Evolutionary conservation across 2,329 filamentous ascomycete species (phyloP), one percentile per base, ranked within the genome.

Genomic region (Chaetoscypha palmicola): DNA sequence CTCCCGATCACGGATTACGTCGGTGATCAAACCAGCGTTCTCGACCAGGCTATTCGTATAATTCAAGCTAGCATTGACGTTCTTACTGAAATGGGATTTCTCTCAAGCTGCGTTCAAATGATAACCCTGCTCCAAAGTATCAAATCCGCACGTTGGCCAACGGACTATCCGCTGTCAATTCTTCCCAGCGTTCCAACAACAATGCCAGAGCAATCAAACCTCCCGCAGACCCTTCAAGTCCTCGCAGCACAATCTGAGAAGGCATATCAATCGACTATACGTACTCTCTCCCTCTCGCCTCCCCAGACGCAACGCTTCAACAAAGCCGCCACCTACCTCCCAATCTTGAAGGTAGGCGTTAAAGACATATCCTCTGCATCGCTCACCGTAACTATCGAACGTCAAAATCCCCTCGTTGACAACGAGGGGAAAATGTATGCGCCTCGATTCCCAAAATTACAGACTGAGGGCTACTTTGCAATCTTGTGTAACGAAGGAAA

Each of bases 1-100:
- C 79, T 98, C 3, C 94, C 94, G 3, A 96, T 98, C 46, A 83
- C 86, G 1, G 92, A 98, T 72, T 98, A 98, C 61, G 89, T 98
- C 2, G 92, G 92, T 57, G 92, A 98, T 64, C 86, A 94, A 66
- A 83, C 77, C 9, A 82, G 77, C 41, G 92, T 98, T 2, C 74
- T 98, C 1, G 92, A 98, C 63, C 92, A 98, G 63, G 86, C 88
- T 4, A 92, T 98, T 47, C 92, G 92, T 77, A 92, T 98, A 62
- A 82, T 96, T 24, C 92, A 98, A 64, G 94, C 92, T 1, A 86
- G 83, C 4, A 91, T 98, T 57, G 94, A 98, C 62, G 84, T 96
- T 8, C 75, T 97, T 46, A 86, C 91, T 0, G 94, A 98, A 64
- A 67, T 95, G n/a, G 86, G 87, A 9, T 81, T 85, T 59, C 68